phyloP scores from a whole-genome alignment of 495 filamentous ascomycete genomes.

The Penicillium pancosmium region DNA sequence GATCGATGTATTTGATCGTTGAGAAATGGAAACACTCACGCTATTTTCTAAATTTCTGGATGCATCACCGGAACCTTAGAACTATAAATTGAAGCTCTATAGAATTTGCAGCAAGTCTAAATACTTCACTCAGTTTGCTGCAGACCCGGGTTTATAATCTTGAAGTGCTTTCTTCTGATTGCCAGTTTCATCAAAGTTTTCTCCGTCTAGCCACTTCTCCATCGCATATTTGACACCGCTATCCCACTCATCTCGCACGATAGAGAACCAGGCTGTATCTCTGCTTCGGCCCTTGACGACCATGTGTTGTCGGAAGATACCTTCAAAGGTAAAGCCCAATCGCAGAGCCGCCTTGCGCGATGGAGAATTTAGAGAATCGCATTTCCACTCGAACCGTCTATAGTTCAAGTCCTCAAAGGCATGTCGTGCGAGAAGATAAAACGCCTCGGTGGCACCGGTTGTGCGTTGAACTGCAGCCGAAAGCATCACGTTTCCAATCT shows the following conservation, averaged over 20 bases:
- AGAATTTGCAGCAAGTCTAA: too few relatives aligned
- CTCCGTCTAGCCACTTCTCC: constrained; percentile 49
- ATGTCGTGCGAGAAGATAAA: constrained; percentile 50
- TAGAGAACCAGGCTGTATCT: constrained; percentile 59
- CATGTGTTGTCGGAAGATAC: constrained; percentile 57
- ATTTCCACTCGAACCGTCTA: constrained; percentile 61
- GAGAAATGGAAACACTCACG: too few relatives aligned
- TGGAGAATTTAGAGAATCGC: constrained; percentile 50
- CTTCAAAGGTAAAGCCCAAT: constrained; percentile 56
- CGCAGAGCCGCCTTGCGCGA: constrained; percentile 51
- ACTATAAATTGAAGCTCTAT: too few relatives aligned
- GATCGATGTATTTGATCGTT: too few relatives aligned
- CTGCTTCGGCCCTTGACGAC: constrained; percentile 56
- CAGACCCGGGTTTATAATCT: not conserved
- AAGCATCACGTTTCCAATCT: constrained; percentile 56
- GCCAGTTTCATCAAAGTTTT: constrained; percentile 53
- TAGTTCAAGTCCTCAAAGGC: constrained; percentile 53
- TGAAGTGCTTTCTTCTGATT: constrained; percentile 41
- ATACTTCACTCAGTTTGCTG: too few relatives aligned
- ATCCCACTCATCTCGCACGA: constrained; percentile 56
- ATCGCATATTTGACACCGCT: constrained; percentile 42
- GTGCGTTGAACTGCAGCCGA: constrained; percentile 49
- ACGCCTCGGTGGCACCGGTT: constrained; percentile 50
- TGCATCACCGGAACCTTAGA: too few relatives aligned
- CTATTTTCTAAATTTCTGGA: too few relatives aligned